These are phyloP conservation scores for Acrocalymma vagum DNA, from an alignment of 2,329 filamentous ascomycete genomes.

Conservation along the genomic window DNA sequence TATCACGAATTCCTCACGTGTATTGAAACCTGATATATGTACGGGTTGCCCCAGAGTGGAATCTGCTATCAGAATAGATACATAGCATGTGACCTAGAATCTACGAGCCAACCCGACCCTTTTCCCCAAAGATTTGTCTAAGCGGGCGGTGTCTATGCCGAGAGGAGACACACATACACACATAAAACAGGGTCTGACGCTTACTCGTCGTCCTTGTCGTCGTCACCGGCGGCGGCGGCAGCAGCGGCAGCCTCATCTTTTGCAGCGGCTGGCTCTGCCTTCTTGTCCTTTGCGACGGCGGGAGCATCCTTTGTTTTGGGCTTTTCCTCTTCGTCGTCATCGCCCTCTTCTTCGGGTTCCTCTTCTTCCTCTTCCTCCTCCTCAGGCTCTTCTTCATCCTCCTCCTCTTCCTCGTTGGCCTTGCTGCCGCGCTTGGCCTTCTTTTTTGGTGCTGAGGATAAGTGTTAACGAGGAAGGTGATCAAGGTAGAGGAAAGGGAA, in stretches of 20 bases:
- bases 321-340: constrained; percentile 48
- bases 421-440: constrained; percentile 41
- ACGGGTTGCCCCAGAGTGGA: too few relatives aligned
- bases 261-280: constrained; percentile 40
- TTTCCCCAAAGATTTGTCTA: too few relatives aligned
- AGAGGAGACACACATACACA: too few relatives aligned
- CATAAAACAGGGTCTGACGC: too few relatives aligned
- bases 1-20: too few relatives aligned
- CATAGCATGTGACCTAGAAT: too few relatives aligned
- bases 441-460: constrained; percentile 43
- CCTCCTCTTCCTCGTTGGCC: constrained; percentile 38
- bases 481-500: constrained; percentile 5
- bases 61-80: too few relatives aligned
- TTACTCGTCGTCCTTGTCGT: constrained; percentile 24
- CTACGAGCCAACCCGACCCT: too few relatives aligned
- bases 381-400: constrained; percentile 41
- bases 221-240: constrained; percentile 41
- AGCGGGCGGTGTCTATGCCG: too few relatives aligned
- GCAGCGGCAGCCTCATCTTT: constrained; percentile 41
- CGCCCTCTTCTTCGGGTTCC: constrained; percentile 30
- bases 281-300: constrained; percentile 41
- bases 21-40: too few relatives aligned
- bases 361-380: constrained; percentile 42
- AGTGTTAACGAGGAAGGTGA: constrained; percentile 1
- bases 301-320: constrained; percentile 46